Base-by-base conservation (phyloP, 345 rosid species). In the Hibiscus syriacus region DNA sequence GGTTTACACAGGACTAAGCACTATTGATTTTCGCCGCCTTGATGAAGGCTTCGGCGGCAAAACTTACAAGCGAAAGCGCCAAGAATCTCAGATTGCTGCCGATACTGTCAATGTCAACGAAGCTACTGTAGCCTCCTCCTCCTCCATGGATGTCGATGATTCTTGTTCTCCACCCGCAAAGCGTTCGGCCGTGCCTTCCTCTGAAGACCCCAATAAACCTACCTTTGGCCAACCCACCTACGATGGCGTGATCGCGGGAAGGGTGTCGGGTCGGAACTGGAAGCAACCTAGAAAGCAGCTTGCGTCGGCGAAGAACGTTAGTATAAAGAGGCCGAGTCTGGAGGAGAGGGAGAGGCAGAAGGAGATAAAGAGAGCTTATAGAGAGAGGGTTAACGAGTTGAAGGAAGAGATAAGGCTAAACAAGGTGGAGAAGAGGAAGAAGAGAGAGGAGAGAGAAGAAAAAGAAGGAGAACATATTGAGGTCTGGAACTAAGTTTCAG, bases 41-140 rank as follows among this genome's bases (percentile, higher is more conserved):
- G 98, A 93, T 72, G 98, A 90, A 72, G 97, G 97, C 53, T 93
- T 93, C 76, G 97, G 98, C 72, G 98, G 98, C 3, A 90, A 93
- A 50, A 93, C 97, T 71, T 75, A 72, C 86, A 93, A 93, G 79
- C 75, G 98, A 1, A 93, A 90, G 74, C 90, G 97, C 55, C 82
- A 83, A 29, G 81, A 71, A 46, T 64, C 75, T 8, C 76, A 73
- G 39, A 39, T 56, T 1, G 22, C 69, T 30, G 59, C 73, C 67
- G 70, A 72, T 6, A 45, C 6, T 2, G 50, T 26, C 26, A 3
- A 50, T 8, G 69, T 38, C 36, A 32, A 32, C 36, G 36, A 32
- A 3, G 5, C 36, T 25, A 4, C 27, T 13, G 27, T n/a, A n/a
- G n/a, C n/a, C n/a, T n/a, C 79, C 6, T 79, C 22, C 27, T 63